Evolutionary conservation across 495 filamentous ascomycete species (phyloP), one percentile per base, ranked within the genome.

Genomic region (Daldinia grandis): DNA sequence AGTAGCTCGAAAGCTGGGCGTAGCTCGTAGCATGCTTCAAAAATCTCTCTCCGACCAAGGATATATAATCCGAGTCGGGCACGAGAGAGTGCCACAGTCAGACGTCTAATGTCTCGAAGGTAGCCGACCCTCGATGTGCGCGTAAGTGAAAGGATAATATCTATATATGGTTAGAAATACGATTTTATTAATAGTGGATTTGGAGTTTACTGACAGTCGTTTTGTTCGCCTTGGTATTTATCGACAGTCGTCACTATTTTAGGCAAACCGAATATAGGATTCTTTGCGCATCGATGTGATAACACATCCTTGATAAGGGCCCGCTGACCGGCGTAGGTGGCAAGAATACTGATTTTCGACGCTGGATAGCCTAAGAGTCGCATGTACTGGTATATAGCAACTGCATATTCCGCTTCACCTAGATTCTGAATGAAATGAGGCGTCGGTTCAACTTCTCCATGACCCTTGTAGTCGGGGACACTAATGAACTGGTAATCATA

Each of bases 191-290:
- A 21, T 53, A 21, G 60, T 53, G 28, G 24, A 19, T 19, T 30
- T 5, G 7, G 35, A 5, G 17, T 33, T 25, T 62, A 87, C 92
- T 87, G 82, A 96, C 93, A 98, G 74, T 98, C 95, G 80, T 98
- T 99, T 81, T 99, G 95, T 84, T 98, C 96, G 70, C 95, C 95
- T 82, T 99, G 95, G 73, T 98, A 99, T 78, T 96, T 97, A 80
- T 99, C 95, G 60, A 99, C 96, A 17, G 96, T 98, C 1, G 91
- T 92, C 27, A 99, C 93, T 51, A 92, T 89, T 77, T 90, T 91
- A 40, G 95, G 95, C 81, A 97, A 80, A 10, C 96, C 94, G 80
- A 99, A 99, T 28, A 99, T 80, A 2, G 88, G 79, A 69, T 92
- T 96, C 74, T 88, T 91, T 9, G 87, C 87, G 74, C 95, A 99